A percentile compares a stretch with the other conserved stretches of the same genome.
Conservation (phyloP, 2,329 filamentous ascomycete genomes). For the Elsinoe arachidis region DNA sequence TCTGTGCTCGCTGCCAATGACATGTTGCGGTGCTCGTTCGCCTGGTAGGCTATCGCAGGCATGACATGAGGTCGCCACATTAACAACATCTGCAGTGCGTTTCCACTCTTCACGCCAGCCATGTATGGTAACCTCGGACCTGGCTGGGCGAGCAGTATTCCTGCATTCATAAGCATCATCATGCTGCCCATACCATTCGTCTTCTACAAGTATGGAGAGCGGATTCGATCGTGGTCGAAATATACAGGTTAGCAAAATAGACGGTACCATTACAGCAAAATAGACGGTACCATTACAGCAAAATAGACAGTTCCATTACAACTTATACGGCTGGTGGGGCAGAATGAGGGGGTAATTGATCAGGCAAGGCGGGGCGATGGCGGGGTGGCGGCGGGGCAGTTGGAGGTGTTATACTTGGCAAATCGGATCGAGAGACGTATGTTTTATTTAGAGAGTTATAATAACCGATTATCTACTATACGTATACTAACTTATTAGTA, state of each 20-base stretch:
- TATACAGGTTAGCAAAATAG: neutral
- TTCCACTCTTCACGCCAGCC: conserved; percentile 27
- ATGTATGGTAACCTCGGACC: conserved; percentile 21
- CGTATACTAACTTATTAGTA: too few species aligned
- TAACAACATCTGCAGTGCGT: conserved; percentile 21
- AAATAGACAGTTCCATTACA: too few species aligned
- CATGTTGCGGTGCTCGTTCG: neutral
- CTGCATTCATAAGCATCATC: conserved; percentile 23
- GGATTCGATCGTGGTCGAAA: conserved; percentile 26
- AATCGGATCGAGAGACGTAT: too few species aligned
- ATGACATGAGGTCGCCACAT: too few species aligned
- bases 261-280: too few species aligned
- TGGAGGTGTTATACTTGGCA: too few species aligned
- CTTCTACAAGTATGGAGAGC: conserved; percentile 39
- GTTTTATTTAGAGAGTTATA: too few species aligned
- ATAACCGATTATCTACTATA: too few species aligned
- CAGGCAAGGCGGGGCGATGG: too few species aligned
- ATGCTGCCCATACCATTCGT: conserved; percentile 38
- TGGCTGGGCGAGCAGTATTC: conserved; percentile 28
- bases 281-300: too few species aligned
- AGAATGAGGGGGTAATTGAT: neutral
- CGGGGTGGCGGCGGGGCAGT: neutral
- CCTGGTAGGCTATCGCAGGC: too few species aligned
- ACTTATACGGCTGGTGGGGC: neutral
- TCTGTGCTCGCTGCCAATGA: neutral